phyloP scores from a whole-genome alignment of 2,329 filamentous ascomycete genomes.

The Curvularia eragrostidis region DNA sequence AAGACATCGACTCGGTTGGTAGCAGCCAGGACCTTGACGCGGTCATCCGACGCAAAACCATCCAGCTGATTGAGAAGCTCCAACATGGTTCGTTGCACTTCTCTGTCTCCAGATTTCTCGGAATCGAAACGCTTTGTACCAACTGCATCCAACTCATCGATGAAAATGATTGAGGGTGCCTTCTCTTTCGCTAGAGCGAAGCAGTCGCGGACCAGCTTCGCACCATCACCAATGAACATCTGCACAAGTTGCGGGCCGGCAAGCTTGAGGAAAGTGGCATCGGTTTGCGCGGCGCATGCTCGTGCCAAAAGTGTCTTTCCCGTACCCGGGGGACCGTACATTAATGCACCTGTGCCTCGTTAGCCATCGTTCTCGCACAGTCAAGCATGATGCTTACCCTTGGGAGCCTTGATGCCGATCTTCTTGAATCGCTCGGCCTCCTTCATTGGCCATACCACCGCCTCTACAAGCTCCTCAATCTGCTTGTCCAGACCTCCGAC shows the following conservation, averaged over 20 bases:
- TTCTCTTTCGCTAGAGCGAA: constrained; percentile 99
- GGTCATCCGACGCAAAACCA: constrained; percentile 94
- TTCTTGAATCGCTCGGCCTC: constrained; percentile 99
- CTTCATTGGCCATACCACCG: constrained; percentile 99
- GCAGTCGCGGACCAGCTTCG: constrained; percentile 95
- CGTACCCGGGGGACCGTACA: constrained; percentile 94
- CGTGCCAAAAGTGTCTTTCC: constrained; percentile 91
- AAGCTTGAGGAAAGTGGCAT: constrained; percentile 98
- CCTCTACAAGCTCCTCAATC: constrained; percentile 98
- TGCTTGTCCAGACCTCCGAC: constrained; percentile 98
- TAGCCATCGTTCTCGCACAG: constrained; percentile 8
- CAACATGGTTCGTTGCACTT: constrained; percentile 98
- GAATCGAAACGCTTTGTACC: constrained; percentile 99
- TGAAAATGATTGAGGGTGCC: constrained; percentile 98
- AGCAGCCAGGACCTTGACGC: constrained; percentile 93
- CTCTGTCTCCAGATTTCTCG: constrained; percentile 95
- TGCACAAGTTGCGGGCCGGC: constrained; percentile 97
- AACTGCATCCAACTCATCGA: constrained; percentile 98
- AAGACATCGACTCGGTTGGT: constrained; percentile 95
- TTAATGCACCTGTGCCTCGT: constrained; percentile 72
- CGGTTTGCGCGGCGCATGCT: constrained; percentile 96
- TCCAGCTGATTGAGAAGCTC: constrained; percentile 98
- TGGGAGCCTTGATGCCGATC: constrained; percentile 99
- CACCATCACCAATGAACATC: constrained; percentile 99
- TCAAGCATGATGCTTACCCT: constrained; percentile 68